Evolutionary conservation across 2,329 filamentous ascomycete species (phyloP), one percentile per base, ranked within the genome.

Genomic region (Furcasterigmium furcatum): DNA sequence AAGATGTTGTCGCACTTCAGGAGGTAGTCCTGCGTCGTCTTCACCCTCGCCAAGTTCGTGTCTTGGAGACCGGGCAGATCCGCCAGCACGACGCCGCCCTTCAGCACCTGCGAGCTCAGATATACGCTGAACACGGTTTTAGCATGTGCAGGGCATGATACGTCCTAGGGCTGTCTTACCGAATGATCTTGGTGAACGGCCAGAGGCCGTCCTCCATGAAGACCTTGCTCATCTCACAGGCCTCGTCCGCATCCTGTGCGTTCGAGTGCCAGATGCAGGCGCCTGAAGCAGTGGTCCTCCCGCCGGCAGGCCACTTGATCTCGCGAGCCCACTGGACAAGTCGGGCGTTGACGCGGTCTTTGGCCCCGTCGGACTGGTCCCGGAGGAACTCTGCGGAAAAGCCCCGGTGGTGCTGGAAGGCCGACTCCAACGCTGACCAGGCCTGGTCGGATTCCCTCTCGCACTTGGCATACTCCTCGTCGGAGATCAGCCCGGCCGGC

Each of bases 371-470:
- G 0, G 61, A 57, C 53, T 55, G 58, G 27, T 63, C 58, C 18
- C 46, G 41, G 5, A 55, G 46, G 21, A 55, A 49, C 0, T 44
- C 35, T 27, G 55, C 47, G 12, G 41, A 59, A 40, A 64, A 62
- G 3, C 48, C 42, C 8, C 38, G 27, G 19, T 61, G 50, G 43
- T 66, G 59, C 9, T 53, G 47, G 49, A 66, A 60, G 41, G 67
- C 58, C 40, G 67, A 54, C 44, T 61, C 42, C 21, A 69, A 43
- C 52, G 68, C 53, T 55, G 57, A 56, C 71, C 73, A 47, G 61
- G 75, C 56, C 65, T 79, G 50, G n/a, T 55, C 56, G 1, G 64
- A 65, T 44, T 63, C 55, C 19, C 52, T 44, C 44, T 55, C 48
- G 19, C 53, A 59, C 4, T 47, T 47, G 22, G 43, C 48, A 42